These are phyloP conservation scores for Backusella mclennaniae DNA, from an alignment of 192 early-diverging fungal species.

Conservation along the genomic window DNA sequence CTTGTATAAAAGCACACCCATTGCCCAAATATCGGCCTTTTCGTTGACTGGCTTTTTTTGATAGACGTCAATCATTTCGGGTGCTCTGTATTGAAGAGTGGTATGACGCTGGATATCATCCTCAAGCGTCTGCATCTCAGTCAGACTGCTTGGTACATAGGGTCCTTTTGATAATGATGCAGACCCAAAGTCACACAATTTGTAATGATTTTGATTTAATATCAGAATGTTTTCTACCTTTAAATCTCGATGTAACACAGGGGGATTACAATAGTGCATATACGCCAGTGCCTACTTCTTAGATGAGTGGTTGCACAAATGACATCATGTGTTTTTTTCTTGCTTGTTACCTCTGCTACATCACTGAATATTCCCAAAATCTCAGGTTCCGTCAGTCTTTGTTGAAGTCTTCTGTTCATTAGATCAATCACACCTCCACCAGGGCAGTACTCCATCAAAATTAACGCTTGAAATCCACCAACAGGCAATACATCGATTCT, in stretches of 20 bases:
- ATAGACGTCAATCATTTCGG: slow-evolving; percentile 95
- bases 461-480: slow-evolving; percentile 74
- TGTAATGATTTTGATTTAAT: slow-evolving; percentile 60
- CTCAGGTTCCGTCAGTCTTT: slow-evolving; percentile 78
- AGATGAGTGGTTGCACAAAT: neutral
- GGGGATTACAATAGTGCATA: slow-evolving; percentile 84
- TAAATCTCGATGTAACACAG: slow-evolving; percentile 85
- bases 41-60: slow-evolving; percentile 79
- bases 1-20: slow-evolving; percentile 96
- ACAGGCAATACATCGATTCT: slow-evolving; percentile 50
- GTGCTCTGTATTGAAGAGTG: slow-evolving; percentile 93
- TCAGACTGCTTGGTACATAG: slow-evolving; percentile 55
- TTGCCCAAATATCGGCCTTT: slow-evolving; percentile 72
- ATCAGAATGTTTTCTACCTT: slow-evolving; percentile 86
- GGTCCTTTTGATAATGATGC: slow-evolving; percentile 58
- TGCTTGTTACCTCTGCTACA: slow-evolving; percentile 57
- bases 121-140: slow-evolving; percentile 75
- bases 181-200: slow-evolving; percentile 97
- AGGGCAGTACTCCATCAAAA: slow-evolving; percentile 92
- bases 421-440: slow-evolving; percentile 79
- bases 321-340: neutral
- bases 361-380: slow-evolving; percentile 89
- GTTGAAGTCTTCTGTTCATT: slow-evolving; percentile 78
- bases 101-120: slow-evolving; percentile 91
- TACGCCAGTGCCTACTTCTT: slow-evolving; percentile 75